Evolutionary conservation across 148 eudicot genomes (phyloP).

Genomic region (Chenopodium berlandieri): DNA sequence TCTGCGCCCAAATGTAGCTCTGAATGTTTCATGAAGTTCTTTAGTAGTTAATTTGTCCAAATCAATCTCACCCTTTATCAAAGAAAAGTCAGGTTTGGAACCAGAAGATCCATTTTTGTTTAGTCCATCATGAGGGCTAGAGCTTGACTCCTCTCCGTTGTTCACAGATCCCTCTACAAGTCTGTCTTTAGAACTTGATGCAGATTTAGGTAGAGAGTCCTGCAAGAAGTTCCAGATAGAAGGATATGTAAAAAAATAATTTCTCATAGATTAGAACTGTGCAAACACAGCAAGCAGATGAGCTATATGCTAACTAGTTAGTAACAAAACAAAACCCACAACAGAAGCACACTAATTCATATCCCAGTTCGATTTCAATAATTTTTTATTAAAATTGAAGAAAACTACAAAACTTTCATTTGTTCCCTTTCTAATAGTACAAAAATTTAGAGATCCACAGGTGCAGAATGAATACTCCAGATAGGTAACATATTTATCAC

Average conservation of each 20-base stretch:
- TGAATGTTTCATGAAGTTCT: constrained; percentile 94
- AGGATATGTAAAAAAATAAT: constrained; percentile 7
- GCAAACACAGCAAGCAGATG: constrained; percentile 21
- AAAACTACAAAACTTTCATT: not conserved
- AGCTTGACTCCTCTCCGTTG: constrained; percentile 33
- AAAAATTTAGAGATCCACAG: not conserved
- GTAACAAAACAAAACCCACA: constrained; percentile 9
- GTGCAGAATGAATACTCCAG: too few species aligned
- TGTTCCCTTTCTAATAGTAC: not conserved
- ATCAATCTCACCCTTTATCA: constrained; percentile 71
- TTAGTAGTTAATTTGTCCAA: constrained; percentile 72
- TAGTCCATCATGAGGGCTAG: constrained; percentile 33
- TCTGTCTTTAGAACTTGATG: constrained; percentile 28
- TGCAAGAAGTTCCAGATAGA: constrained; percentile 28
- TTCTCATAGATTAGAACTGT: not conserved
- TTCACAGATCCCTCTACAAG: constrained; percentile 34
- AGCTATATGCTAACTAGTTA: constrained; percentile 5
- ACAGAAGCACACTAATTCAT: not conserved
- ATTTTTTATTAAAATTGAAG: not conserved
- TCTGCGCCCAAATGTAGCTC: constrained; percentile 91
- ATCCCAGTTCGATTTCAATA: not conserved
- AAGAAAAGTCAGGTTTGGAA: constrained; percentile 71
- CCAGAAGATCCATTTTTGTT: constrained; percentile 36
- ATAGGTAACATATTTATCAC: too few species aligned
- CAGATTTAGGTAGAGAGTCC: constrained; percentile 35